phyloP scores from a whole-genome alignment of 495 filamentous ascomycete genomes.

The Neurospora intermedia region DNA sequence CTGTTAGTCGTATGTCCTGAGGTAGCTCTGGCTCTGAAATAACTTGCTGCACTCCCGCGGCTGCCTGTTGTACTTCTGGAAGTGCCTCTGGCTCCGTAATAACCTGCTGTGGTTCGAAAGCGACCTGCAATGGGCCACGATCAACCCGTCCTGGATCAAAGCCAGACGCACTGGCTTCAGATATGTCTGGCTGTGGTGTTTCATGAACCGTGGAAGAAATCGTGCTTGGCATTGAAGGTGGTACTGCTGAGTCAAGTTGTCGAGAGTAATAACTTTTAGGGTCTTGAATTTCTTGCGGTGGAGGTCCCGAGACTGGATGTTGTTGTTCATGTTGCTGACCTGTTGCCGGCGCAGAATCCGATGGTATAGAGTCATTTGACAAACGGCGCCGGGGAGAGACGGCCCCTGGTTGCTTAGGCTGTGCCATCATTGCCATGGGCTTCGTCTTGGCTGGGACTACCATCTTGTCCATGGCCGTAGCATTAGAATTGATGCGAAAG shows the following conservation, averaged over 20 bases:
- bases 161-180: not conserved
- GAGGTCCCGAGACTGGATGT: not conserved
- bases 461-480: not conserved
- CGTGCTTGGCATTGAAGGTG: not conserved
- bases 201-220: not conserved
- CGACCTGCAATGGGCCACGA: not conserved
- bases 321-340: not conserved
- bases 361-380: not conserved
- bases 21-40: not conserved
- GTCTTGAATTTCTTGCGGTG: not conserved
- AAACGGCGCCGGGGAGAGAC: not conserved
- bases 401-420: not conserved
- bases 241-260: not conserved
- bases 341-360: not conserved
- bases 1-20: not conserved
- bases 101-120: not conserved
- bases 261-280: not conserved
- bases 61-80: not conserved
- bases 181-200: not conserved
- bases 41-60: not conserved
- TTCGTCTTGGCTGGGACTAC: not conserved
- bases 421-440: not conserved
- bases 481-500: slow-evolving; percentile 8
- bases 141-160: not conserved
- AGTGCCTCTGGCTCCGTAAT: not conserved